Conservation (phyloP, 495 filamentous ascomycete genomes). For the Penicillium cosmopolitanum region DNA sequence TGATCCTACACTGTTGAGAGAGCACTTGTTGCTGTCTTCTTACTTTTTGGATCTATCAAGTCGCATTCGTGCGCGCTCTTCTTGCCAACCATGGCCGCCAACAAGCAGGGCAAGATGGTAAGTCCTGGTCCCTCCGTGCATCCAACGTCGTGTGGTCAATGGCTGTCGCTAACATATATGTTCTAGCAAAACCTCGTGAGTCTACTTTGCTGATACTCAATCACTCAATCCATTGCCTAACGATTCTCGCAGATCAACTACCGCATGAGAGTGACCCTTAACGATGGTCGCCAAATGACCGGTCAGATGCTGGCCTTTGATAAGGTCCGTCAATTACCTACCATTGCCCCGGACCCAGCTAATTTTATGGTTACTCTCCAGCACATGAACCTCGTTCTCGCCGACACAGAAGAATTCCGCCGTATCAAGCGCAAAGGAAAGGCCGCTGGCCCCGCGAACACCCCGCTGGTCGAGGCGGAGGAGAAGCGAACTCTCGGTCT, state of each 20-base stretch:
- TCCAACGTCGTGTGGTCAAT: slow-evolving; percentile 57
- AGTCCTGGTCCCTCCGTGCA: slow-evolving; percentile 48
- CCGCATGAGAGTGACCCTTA: slow-evolving; percentile 95
- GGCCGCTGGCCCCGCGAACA: slow-evolving; percentile 58
- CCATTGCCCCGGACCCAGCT: slow-evolving; percentile 25
- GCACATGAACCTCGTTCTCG: slow-evolving; percentile 99
- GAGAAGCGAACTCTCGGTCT: slow-evolving; percentile 96
- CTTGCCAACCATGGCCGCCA: slow-evolving; percentile 71
- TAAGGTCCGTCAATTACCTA: slow-evolving; percentile 63
- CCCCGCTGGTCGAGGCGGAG: slow-evolving; percentile 78
- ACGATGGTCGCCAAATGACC: slow-evolving; percentile 94
- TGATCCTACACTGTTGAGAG: slow-evolving; percentile 26
- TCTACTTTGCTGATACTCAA: slow-evolving; percentile 19
- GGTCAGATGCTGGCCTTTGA: slow-evolving; percentile 98
- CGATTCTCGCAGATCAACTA: slow-evolving; percentile 81
- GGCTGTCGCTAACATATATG: slow-evolving; percentile 67
- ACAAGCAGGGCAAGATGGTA: slow-evolving; percentile 99
- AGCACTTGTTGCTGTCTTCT: slow-evolving; percentile 28
- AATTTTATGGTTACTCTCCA: slow-evolving; percentile 35
- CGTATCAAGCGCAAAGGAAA: slow-evolving; percentile 91
- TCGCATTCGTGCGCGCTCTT: slow-evolving; percentile 68
- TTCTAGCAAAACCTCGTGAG: slow-evolving; percentile 94
- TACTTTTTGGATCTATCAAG: slow-evolving; percentile 63
- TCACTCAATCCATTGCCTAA: slow-evolving; percentile 30
- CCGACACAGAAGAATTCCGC: slow-evolving; percentile 98